Percentiles rank a stretch among this genome's conserved stretches.
Conservation (phyloP, 179 eudicot species). For the Patellifolia procumbens region DNA sequence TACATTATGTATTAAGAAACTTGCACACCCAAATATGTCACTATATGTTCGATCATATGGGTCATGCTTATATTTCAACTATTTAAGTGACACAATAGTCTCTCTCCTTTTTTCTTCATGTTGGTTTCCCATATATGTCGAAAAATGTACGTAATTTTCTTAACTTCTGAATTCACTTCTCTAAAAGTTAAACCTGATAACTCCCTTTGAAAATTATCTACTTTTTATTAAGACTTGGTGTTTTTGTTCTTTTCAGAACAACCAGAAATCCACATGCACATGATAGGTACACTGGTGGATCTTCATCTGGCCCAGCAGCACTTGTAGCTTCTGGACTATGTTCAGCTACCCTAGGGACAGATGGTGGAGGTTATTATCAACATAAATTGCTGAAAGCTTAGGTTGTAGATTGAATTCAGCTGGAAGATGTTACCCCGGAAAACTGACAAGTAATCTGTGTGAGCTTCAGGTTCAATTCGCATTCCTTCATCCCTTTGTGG, state of each 20-base stretch:
- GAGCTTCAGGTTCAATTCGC: constrained; percentile 79
- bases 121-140: neutral
- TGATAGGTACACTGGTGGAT: constrained; percentile 93
- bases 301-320: constrained; percentile 99
- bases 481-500: constrained; percentile 99
- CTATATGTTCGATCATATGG: neutral
- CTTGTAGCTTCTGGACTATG: constrained; percentile 93
- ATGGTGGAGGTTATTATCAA: constrained; percentile 84
- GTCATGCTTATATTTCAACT: neutral
- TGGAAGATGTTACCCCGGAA: constrained; percentile 13
- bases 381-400: constrained; percentile 14
- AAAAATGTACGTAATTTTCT: neutral
- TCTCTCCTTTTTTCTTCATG: neutral
- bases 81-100: neutral
- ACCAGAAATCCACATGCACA: constrained; percentile 92
- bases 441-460: constrained; percentile 23
- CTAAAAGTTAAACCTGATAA: neutral
- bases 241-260: constrained; percentile 53
- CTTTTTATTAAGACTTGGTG: neutral
- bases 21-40: neutral
- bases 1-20: neutral
- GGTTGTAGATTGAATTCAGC: neutral
- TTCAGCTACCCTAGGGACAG: constrained; percentile 95
- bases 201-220: neutral
- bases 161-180: neutral